Evolutionary conservation across 495 filamentous ascomycete species (phyloP).

Genomic region (Hypoxylon crocopeplum): DNA sequence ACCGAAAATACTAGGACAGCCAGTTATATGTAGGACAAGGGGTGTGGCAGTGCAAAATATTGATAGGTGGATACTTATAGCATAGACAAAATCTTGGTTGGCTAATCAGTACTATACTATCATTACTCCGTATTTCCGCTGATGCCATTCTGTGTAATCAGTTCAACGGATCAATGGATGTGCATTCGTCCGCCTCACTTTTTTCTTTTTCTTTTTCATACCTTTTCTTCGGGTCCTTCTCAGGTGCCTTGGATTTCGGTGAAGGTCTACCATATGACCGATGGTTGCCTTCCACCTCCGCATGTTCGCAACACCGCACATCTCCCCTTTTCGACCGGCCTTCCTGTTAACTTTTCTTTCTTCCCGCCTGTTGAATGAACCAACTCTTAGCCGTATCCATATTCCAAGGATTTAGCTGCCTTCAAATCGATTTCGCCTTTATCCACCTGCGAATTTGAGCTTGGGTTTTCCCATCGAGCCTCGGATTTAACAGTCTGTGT

Average conservation of each 20-base stretch:
- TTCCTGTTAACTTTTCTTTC: background rate
- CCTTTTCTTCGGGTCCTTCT: background rate
- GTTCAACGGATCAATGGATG: background rate
- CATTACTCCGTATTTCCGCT: background rate
- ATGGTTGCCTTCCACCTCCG: constrained; percentile 10
- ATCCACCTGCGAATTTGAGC: background rate
- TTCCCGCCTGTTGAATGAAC: background rate
- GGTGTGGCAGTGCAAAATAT: constrained; percentile 18
- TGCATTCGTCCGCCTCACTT: constrained; percentile 46
- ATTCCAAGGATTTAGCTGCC: background rate
- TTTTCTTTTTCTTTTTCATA: constrained; percentile 14
- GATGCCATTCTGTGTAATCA: background rate
- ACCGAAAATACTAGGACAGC: background rate
- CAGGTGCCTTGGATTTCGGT: constrained; percentile 14
- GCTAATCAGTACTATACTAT: constrained; percentile 17
- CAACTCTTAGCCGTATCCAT: background rate
- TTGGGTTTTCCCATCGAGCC: background rate
- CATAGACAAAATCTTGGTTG: background rate
- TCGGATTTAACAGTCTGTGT: constrained; percentile 14
- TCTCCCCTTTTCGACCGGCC: background rate
- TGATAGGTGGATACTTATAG: background rate
- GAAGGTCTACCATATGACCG: background rate
- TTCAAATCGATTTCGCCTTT: no score
- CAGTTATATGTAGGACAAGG: constrained; percentile 7
- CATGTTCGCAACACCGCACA: constrained; percentile 8